Conservation (phyloP, 1,284 basidiomycete species). For the Leccinum variabile region DNA sequence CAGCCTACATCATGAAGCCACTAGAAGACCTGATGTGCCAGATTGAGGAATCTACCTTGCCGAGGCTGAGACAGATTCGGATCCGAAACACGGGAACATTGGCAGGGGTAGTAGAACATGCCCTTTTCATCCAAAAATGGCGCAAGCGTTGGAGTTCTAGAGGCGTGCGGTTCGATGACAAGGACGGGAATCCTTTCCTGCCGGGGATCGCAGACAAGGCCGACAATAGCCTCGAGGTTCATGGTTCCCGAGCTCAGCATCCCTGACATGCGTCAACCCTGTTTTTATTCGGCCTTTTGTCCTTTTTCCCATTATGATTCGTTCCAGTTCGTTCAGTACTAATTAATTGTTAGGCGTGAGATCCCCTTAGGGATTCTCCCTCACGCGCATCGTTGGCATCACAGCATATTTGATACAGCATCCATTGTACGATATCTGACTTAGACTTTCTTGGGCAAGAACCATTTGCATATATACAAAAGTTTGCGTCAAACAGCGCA, state of each 20-base stretch:
- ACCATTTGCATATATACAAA: background rate
- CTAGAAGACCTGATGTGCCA: constrained; percentile 40
- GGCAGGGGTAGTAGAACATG: constrained; percentile 35
- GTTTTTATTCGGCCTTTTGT: background rate
- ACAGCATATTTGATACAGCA: background rate
- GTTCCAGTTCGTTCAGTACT: background rate
- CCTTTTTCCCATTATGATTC: background rate
- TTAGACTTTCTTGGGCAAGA: background rate
- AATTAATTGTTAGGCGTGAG: background rate
- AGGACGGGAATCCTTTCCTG: constrained; percentile 36
- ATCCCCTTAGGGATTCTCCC: background rate
- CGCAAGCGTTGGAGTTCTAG: constrained; percentile 37
- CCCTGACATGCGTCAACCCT: constrained; percentile 2
- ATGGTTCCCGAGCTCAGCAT: background rate
- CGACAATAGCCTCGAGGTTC: background rate
- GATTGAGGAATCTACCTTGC: constrained; percentile 39
- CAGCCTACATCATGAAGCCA: constrained; percentile 38
- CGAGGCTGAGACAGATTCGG: constrained; percentile 39
- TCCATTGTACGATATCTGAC: background rate
- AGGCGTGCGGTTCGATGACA: constrained; percentile 41
- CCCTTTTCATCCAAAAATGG: constrained; percentile 38
- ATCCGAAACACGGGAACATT: constrained; percentile 42
- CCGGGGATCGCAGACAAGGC: constrained; percentile 21
- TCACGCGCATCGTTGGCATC: background rate
- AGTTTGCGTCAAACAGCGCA: background rate